Conservation (phyloP, 169 alveolate species). For the Cryptosporidium parvum region DNA sequence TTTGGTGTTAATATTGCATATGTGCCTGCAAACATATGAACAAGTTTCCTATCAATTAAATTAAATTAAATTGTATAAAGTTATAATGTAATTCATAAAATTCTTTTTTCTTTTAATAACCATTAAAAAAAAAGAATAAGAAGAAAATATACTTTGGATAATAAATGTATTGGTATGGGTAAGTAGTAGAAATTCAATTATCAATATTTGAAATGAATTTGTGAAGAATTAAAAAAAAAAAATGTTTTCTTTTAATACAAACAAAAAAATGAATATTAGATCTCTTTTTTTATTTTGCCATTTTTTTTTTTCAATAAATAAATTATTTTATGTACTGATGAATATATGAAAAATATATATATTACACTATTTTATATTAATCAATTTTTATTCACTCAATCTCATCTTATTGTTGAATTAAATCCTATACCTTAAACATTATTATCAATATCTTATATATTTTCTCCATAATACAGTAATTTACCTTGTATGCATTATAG, state of each 20-base stretch:
- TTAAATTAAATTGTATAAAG: background rate
- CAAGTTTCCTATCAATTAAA: conserved; percentile 29
- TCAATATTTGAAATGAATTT: background rate
- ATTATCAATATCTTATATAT: background rate
- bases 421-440: background rate
- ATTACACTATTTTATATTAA: background rate
- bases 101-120: background rate
- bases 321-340: background rate
- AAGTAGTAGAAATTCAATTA: background rate
- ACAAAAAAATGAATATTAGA: background rate
- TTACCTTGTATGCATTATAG: conserved; percentile 68
- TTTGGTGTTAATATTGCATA: conserved; percentile 47
- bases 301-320: background rate
- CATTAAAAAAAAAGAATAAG: background rate
- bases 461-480: background rate
- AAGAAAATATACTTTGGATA: background rate
- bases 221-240: background rate
- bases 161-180: background rate
- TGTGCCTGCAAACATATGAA: conserved; percentile 61
- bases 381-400: background rate
- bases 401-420: background rate
- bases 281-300: background rate
- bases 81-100: background rate
- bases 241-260: background rate
- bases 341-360: background rate